Evolutionary conservation across 2,329 filamentous ascomycete species (phyloP), one percentile per base, ranked within the genome.

Genomic region (Aspergillus sp.): DNA sequence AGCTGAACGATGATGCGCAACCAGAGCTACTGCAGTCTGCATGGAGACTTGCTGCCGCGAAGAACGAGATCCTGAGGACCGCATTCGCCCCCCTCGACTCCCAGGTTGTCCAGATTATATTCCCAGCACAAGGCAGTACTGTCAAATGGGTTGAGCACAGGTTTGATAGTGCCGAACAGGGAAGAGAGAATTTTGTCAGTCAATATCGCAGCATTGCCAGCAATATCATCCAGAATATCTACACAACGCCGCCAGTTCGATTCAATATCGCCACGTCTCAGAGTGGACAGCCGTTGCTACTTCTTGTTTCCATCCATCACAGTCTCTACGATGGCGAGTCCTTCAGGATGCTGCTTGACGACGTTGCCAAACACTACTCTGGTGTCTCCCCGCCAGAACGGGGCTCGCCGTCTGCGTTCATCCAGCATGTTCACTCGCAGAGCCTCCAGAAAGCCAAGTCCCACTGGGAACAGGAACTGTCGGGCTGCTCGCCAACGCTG

Each of bases 221-320:
- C 7, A 7, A 19, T 3, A 48, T 33, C 33, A 21, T 48, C 15
- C 7, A 17, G 6, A 17, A 33, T 14, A 48, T 48, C 15, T 9
- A 27, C 15, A 33, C 25, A 8, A 17, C 33, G 15, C 12, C 45
- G 2, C 45, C 45, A 0, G 2, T 48, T 9, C 45, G 17, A 2
- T 3, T 48, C 8, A 12, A 35, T 8, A 8, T 27, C 7, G 45
- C 45, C 17, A 21, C 8, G 3, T 52, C 12, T 5, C 8, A 19
- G 25, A 21, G 3, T 0, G 15, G 11, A 6, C 15, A 19, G 11
- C 8, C 57, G 1, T 50, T 54, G 5, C 59, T 57, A 54, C 23
- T 62, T 11, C 59, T 62, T 51, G 27, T 62, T 15, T 62, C 59
- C 11, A 55, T 62, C 21, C 59, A 62, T 33, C 59, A 62, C 52